Percentiles rank a stretch among this genome's conserved stretches.
Conservation (phyloP, 768 basidiomycete genomes). For the Hericium alpestre region DNA sequence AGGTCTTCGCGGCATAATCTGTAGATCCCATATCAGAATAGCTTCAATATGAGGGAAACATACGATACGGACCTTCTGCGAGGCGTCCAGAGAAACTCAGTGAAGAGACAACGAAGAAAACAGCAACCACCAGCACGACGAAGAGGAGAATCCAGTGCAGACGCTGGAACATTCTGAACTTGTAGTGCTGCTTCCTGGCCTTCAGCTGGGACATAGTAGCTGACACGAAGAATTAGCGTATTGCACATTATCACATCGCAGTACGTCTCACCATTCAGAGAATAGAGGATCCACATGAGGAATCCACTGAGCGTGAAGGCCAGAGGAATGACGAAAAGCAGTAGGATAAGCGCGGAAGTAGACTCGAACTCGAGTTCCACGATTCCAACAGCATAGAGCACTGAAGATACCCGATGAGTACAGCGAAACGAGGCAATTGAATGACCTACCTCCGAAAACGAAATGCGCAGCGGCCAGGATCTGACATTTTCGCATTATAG, state of each 20-base stretch:
- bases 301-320: constrained; percentile 94
- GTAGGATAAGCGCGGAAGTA: constrained; percentile 71
- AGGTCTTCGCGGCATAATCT: constrained; percentile 90
- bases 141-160: constrained; percentile 78
- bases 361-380: constrained; percentile 88
- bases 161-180: constrained; percentile 78
- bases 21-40: not conserved
- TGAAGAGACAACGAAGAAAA: constrained; percentile 89
- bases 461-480: constrained; percentile 79
- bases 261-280: constrained; percentile 55
- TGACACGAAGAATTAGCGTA: constrained; percentile 19
- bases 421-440: not conserved
- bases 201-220: constrained; percentile 84
- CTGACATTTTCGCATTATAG: constrained; percentile 76
- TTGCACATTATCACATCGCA: not conserved
- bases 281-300: constrained; percentile 91
- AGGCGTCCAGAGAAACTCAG: constrained; percentile 85
- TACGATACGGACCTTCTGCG: constrained; percentile 58
- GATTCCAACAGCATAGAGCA: constrained; percentile 89
- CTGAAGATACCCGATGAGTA: constrained; percentile 25
- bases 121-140: constrained; percentile 69
- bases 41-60: too few relatives aligned
- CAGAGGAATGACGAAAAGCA: constrained; percentile 88
- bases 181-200: constrained; percentile 78
- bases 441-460: constrained; percentile 78